A percentile compares a stretch with the other conserved stretches of the same genome.
Evolutionary conservation across 768 basidiomycete species (phyloP).

Genomic region (Asterophora lycoperdoides): DNA sequence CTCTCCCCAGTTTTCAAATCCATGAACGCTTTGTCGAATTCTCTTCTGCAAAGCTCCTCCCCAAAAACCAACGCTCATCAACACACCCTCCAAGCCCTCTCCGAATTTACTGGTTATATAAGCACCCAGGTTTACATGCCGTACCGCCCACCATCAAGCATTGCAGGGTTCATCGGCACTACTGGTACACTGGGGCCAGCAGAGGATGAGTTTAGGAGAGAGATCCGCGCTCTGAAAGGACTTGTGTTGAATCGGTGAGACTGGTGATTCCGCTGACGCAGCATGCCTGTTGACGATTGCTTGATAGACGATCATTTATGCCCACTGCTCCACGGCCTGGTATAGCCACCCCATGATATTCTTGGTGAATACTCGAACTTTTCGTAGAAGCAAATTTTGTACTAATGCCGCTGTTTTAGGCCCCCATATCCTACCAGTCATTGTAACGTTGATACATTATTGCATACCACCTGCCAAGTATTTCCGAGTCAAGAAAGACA

Average conservation of each 20-base stretch:
- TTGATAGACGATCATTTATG: conserved; percentile 38
- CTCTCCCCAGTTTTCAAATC: conserved; percentile 37
- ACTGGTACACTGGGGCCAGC: conserved; percentile 31
- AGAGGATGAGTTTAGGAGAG: conserved; percentile 68
- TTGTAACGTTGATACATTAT: no score
- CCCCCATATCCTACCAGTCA: no score
- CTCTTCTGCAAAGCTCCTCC: conserved; percentile 33
- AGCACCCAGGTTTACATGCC: conserved; percentile 67
- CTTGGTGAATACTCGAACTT: background rate
- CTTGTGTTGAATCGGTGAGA: conserved; percentile 70
- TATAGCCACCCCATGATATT: conserved; percentile 5
- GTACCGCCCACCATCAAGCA: conserved; percentile 31
- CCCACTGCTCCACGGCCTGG: conserved; percentile 24
- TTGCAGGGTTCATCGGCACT: conserved; percentile 24
- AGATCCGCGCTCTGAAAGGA: conserved; percentile 75
- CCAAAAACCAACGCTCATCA: conserved; percentile 41
- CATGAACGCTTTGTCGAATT: conserved; percentile 29
- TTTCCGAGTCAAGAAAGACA: no score
- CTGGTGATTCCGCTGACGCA: background rate
- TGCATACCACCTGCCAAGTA: no score
- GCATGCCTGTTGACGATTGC: background rate
- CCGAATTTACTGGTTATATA: conserved; percentile 77
- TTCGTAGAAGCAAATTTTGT: no score
- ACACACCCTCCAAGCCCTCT: conserved; percentile 59
- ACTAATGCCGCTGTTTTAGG: no score